These are phyloP conservation scores for Trematosphaeria pertusa DNA, from an alignment of 2,329 filamentous ascomycete genomes.

Conservation along the genomic window DNA sequence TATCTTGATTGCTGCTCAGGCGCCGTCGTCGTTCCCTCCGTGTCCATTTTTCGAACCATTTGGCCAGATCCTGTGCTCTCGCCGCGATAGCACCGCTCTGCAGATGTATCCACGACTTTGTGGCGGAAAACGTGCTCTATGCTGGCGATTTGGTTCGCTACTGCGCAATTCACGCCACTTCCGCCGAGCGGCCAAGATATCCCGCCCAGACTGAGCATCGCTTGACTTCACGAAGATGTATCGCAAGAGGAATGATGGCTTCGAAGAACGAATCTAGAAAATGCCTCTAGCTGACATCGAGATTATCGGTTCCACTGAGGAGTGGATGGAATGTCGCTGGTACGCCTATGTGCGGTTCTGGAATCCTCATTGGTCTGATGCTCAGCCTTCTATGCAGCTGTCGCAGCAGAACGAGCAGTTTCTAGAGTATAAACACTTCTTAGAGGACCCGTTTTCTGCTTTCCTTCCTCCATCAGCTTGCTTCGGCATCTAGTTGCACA, in stretches of 20 bases:
- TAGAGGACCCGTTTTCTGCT: slow-evolving; percentile 1
- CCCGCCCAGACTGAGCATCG: slow-evolving; percentile 8
- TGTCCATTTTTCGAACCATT: too few species aligned
- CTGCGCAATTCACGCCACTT: not conserved
- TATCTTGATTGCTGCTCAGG: too few species aligned
- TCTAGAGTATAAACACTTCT: slow-evolving; percentile 9
- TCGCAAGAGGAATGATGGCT: too few species aligned
- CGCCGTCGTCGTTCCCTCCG: too few species aligned
- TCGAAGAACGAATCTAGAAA: too few species aligned
- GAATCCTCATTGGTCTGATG: slow-evolving; percentile 2
- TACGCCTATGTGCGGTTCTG: slow-evolving; percentile 4
- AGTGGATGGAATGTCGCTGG: not conserved
- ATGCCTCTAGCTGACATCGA: slow-evolving; percentile 4
- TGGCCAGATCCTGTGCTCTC: not conserved
- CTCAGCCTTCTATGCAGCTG: not conserved
- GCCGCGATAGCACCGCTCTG: too few species aligned
- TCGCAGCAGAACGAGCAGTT: not conserved
- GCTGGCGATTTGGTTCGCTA: slow-evolving; percentile 1
- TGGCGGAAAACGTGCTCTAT: slow-evolving; percentile 6
- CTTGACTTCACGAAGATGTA: too few species aligned
- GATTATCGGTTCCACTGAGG: slow-evolving; percentile 1
- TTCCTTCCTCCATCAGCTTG: slow-evolving; percentile 6
- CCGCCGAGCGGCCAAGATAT: not conserved
- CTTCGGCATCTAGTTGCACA: slow-evolving; percentile 3
- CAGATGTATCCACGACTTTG: not conserved